These are phyloP conservation scores for Friedmanniomyces simplex DNA, from an alignment of 495 filamentous ascomycete genomes.

Conservation along the genomic window DNA sequence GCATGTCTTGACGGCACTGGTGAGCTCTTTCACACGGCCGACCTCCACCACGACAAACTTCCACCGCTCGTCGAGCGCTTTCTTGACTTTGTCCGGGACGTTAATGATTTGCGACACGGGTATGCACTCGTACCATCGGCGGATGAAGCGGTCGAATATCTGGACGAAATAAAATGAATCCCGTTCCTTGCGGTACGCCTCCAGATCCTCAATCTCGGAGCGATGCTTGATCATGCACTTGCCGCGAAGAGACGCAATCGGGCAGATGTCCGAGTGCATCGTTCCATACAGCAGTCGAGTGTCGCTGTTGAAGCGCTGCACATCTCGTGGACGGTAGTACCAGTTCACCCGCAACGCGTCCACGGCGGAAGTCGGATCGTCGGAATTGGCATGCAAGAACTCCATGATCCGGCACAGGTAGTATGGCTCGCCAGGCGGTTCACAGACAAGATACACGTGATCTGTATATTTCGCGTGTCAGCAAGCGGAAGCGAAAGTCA, in stretches of 20 bases:
- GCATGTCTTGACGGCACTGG: slow-evolving; percentile 91
- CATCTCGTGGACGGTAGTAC: slow-evolving; percentile 95
- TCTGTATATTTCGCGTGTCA: slow-evolving; percentile 44
- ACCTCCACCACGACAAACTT: slow-evolving; percentile 89
- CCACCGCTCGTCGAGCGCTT: slow-evolving; percentile 90
- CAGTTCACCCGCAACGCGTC: slow-evolving; percentile 91
- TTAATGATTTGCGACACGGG: slow-evolving; percentile 89
- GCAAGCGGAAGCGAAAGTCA: slow-evolving; percentile 3
- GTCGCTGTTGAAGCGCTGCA: slow-evolving; percentile 82
- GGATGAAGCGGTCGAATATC: slow-evolving; percentile 95
- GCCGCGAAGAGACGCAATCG: slow-evolving; percentile 80
- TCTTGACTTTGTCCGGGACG: slow-evolving; percentile 86
- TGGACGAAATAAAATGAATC: slow-evolving; percentile 97
- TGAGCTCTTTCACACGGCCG: slow-evolving; percentile 84
- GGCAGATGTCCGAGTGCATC: slow-evolving; percentile 97
- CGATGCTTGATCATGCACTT: slow-evolving; percentile 84
- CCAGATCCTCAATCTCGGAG: slow-evolving; percentile 71
- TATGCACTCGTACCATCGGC: slow-evolving; percentile 93
- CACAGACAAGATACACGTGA: slow-evolving; percentile 93
- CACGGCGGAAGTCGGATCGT: slow-evolving; percentile 59
- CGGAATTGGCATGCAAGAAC: slow-evolving; percentile 66
- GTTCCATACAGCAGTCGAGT: slow-evolving; percentile 83
- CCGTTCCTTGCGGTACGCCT: slow-evolving; percentile 68
- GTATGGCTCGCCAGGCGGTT: slow-evolving; percentile 95
- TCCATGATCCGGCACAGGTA: slow-evolving; percentile 98